Evolutionary conservation across 306 rosid genomes (phyloP).

Genomic region (Glycine latifolia): DNA sequence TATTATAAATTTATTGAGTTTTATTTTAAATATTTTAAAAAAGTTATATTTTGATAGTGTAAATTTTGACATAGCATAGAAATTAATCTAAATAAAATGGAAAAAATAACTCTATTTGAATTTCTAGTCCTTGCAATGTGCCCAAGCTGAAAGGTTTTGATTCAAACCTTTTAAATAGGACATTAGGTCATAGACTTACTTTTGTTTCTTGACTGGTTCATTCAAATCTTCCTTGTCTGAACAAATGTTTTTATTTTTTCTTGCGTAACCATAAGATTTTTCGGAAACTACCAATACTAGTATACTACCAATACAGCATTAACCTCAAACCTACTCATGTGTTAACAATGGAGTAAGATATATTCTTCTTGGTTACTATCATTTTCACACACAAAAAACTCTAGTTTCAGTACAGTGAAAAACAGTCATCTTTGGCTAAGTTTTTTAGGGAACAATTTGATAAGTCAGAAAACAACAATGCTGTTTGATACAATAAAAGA

Average conservation of each 20-base stretch:
- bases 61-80: too few species aligned
- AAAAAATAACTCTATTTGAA: too few species aligned
- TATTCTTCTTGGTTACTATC: neutral
- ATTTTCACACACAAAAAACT: neutral
- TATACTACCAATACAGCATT: neutral
- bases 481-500: neutral
- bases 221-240: conserved; percentile 31
- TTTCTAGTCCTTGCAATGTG: too few species aligned
- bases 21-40: too few species aligned
- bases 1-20: too few species aligned
- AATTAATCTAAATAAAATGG: too few species aligned
- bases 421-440: too few species aligned
- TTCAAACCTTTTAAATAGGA: too few species aligned
- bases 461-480: neutral
- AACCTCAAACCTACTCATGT: too few species aligned
- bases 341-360: conserved; percentile 1
- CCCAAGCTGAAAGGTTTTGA: too few species aligned
- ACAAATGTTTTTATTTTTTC: neutral
- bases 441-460: neutral
- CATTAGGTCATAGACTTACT: neutral
- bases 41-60: too few species aligned
- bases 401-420: neutral
- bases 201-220: conserved; percentile 17
- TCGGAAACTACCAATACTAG: neutral
- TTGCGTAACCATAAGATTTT: neutral